Base-by-base conservation (phyloP, 148 eudicot genomes). In the Chenopodium formosanum region DNA sequence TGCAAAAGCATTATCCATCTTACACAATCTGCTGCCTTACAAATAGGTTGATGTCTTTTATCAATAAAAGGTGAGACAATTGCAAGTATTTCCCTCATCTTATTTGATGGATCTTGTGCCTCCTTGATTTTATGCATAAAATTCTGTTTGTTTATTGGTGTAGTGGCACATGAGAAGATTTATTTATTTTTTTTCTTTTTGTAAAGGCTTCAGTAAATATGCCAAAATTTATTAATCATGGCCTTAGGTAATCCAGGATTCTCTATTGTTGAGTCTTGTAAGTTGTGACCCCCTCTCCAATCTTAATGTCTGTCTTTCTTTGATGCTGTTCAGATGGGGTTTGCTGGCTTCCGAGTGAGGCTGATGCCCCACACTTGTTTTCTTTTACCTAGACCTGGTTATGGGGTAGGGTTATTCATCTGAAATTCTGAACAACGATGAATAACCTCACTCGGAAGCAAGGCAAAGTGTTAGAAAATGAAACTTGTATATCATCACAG, bases 1-100 rank as follows among this genome's bases (percentile, higher is more conserved):
- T 96, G 84, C 94, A 74, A 78, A 88, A 82, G 75, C 85, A 20
- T 74, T 96, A 92, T 90, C 99, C 94, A 68, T 84, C 90, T 80
- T 89, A 96, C 83, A 94, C 95, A 82, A 79, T 96, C 78, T 96
- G 98, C 86, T 92, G 86, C 68, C 87, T 92, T 66, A 92, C 94
- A 46, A 91, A 91, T 83, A 90, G 85, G 83, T 88, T 96, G 79
- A 89, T 88, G 92, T 88, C 99, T 62, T 94, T 92, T 83, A 89
- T 96, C 83, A 87, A 92, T 84, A 94, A 89, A 89, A 92, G 94
- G 99, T 96, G 76, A 79, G 80, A 62, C 20, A 20, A 32, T 65
- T 82, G 58, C 11, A 27, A 58, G 25, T 52, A 52, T 47, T 77
- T 64, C 10, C 37, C 68, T 58, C 62, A 56, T 76, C 32, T 14